These are phyloP conservation scores for Collybia mongolica DNA, from an alignment of 768 basidiomycete species.

Conservation along the genomic window DNA sequence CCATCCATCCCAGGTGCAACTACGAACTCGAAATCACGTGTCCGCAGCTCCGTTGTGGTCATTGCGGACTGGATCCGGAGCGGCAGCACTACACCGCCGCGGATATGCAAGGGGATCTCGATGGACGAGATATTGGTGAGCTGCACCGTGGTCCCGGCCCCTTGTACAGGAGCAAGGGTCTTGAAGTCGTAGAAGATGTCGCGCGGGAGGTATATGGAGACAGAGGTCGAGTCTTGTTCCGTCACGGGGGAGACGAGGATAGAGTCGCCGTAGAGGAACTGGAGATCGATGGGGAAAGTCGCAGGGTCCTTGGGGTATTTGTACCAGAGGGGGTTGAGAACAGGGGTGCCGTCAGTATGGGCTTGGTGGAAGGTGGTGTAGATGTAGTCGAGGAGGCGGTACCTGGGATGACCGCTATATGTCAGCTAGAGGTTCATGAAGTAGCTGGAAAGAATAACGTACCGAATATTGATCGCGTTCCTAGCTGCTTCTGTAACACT, in stretches of 20 bases:
- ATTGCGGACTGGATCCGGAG: constrained; percentile 53
- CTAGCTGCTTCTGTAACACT: constrained; percentile 55
- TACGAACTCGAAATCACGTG: constrained; percentile 60
- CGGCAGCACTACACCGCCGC: constrained; percentile 58
- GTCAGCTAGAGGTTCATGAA: background rate
- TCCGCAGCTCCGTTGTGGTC: constrained; percentile 57
- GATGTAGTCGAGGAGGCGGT: constrained; percentile 69
- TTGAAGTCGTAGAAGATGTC: constrained; percentile 68
- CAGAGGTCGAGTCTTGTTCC: too few relatives aligned
- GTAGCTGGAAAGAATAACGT: constrained; percentile 10
- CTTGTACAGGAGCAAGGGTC: constrained; percentile 46
- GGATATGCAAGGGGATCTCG: constrained; percentile 62
- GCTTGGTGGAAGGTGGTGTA: constrained; percentile 70
- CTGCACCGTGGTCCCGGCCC: constrained; percentile 42
- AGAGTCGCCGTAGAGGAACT: too few relatives aligned
- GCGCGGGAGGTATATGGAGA: constrained; percentile 62
- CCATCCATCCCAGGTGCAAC: too few relatives aligned
- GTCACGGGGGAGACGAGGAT: too few relatives aligned
- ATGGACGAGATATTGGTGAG: constrained; percentile 50
- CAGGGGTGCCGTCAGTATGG: too few relatives aligned
- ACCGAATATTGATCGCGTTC: constrained; percentile 62
- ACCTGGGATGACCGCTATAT: constrained; percentile 30
- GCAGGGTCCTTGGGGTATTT: too few relatives aligned
- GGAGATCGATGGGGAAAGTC: too few relatives aligned
- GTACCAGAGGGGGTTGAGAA: too few relatives aligned